Base-by-base conservation (phyloP, 129 eudicot genomes). In the Helianthus tuberosus region DNA sequence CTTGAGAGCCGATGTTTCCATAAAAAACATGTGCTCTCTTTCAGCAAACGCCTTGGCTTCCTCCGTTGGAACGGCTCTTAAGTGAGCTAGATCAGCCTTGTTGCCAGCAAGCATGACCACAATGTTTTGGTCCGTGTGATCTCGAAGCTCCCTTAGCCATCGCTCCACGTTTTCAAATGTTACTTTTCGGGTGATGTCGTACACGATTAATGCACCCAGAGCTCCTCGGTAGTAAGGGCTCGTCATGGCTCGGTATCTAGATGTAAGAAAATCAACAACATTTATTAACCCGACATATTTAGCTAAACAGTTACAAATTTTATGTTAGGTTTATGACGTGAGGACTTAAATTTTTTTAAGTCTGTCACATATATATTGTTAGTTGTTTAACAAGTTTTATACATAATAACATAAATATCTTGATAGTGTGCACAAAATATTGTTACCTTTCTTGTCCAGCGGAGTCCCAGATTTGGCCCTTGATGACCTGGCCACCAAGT, bases 131-230 rank as follows among this genome's bases (percentile, higher is more conserved):
- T 66, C 80, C 12, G 80, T 76, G 68, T 76, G 80, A 43, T 76
- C 67, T n/a, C 80, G 53, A 17, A 76, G 74, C 80, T 76, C 74
- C 44, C 35, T 66, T 53, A 76, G 64, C 80, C 80, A 76, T 65
- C 74, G 51, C 53, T 76, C 67, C 41, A 54, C 68, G 54, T 65
- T 76, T 50, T 68, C 73, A 50, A 68, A 68, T 11, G 73, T 68
- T 50, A 50, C 73, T 15, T 50, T 68, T 68, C 68, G 25, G 5
- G 77, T 72, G 46, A 72, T 54, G 43, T 72, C 77, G 9, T 72
- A 72, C 36, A 72, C 77, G 23, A 72, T 44, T 61, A 72, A 54
- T 0, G 77, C 77, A 71, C 66, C 76, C 52, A 71, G 38, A 3
- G 76, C 51, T 68, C 73, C 73, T 68, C 73, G 51, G 47, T 68